Base-by-base conservation (phyloP, 768 basidiomycete genomes). In the Trametes cingulata region DNA sequence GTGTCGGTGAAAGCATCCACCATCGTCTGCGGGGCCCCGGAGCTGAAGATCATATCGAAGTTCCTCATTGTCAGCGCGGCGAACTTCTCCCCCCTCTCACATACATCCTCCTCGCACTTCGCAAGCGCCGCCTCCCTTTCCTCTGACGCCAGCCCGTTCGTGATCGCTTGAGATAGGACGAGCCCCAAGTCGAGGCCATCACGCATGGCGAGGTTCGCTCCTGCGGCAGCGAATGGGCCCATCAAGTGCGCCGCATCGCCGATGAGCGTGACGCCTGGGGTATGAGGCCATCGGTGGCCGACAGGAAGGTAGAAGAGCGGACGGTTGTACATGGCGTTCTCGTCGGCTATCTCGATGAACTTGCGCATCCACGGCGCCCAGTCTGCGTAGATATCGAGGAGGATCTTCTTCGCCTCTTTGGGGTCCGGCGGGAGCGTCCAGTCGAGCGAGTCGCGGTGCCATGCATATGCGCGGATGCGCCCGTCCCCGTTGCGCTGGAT, bases 211-310 rank as follows among this genome's bases (percentile, higher is more conserved):
- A 69, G 69, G 55, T 78, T 77, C 50, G 70, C 75, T 6, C 77
- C 76, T 17, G 73, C 74, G 9, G 77, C 75, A 1, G 70, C 72
- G 58, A 76, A 76, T 0, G 74, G 76, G 1, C 67, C 60, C 75
- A 77, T 75, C 7, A 73, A 60, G 56, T 78, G 76, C 7, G 75
- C 75, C 1, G 76, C 74, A 41, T 77, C 77, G 40, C 60, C 29
- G 51, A 52, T 22, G 57, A 54, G 24, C n/a, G 59, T 60, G 7
- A 60, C 36, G 4, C 59, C 59, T 20, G 52, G 20, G n/a, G 37
- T 56, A 41, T 60, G 48, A 14, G 47, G 55, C 67, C 66, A 65
- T 29, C 13, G 41, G 46, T 65, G 63, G 19, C 25, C 63, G 2
- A 33, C 49, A 6, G 60, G 63, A 27, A 66, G 60, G 35, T 43